Evolutionary conservation across 306 rosid species (phyloP).

Genomic region (Cucumis cinereus): DNA sequence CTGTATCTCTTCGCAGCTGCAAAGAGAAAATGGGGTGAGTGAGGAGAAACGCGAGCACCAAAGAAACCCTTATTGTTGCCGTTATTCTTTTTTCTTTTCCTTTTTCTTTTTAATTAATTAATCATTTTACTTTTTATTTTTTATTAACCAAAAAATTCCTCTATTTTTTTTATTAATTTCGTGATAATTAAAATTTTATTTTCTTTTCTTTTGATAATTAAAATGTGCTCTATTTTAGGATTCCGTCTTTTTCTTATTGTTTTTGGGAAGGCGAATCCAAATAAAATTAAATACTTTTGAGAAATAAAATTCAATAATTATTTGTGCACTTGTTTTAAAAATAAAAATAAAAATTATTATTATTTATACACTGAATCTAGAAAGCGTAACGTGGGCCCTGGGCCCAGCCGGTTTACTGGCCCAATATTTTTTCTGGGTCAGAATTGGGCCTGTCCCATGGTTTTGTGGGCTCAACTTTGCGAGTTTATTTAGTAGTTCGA

Average conservation of each 20-base stretch:
- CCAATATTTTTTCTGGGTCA: background rate
- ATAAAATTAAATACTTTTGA: background rate
- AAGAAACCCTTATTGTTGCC: slow-evolving; percentile 9
- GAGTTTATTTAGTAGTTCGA: background rate
- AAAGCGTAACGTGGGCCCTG: background rate
- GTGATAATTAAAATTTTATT: background rate
- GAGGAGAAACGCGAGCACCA: slow-evolving; percentile 10
- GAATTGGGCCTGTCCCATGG: background rate
- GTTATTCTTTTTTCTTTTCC: background rate
- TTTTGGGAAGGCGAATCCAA: background rate
- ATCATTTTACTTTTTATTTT: background rate
- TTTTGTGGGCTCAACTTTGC: background rate
- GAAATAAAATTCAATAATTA: background rate
- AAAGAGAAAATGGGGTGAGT: background rate
- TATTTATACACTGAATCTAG: background rate
- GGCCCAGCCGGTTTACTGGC: background rate
- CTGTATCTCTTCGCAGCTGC: slow-evolving; percentile 21
- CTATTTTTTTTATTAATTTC: background rate
- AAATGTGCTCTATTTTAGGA: background rate
- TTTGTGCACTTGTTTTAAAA: background rate
- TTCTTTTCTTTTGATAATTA: background rate
- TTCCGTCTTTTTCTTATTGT: background rate
- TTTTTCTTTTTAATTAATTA: background rate
- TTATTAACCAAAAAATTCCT: background rate
- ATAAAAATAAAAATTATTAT: too few relatives aligned